Conservation (phyloP, 2,329 filamentous ascomycete species). For the Coniochaeta ligniaria region DNA sequence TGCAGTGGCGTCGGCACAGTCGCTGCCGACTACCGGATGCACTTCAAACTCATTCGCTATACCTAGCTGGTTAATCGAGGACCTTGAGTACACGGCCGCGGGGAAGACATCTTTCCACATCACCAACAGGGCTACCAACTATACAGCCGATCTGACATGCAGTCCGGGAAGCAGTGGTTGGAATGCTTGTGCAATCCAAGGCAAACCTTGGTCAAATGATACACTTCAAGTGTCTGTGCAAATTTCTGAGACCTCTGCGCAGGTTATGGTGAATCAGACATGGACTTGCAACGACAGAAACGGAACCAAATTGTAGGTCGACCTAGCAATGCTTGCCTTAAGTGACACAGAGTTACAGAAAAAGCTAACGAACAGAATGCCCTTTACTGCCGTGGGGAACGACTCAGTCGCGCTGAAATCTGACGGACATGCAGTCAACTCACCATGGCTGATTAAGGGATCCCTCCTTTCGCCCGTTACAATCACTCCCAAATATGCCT, state of each 20-base stretch:
- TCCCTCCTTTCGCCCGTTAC: slow-evolving; percentile 12
- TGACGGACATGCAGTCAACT: slow-evolving; percentile 5
- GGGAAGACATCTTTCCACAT: slow-evolving; percentile 7
- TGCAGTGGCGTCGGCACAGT: slow-evolving; percentile 6
- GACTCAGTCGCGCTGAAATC: slow-evolving; percentile 5
- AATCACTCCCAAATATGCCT: slow-evolving; percentile 14
- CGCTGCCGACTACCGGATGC: slow-evolving; percentile 6
- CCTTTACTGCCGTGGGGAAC: slow-evolving; percentile 13
- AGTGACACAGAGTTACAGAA: neutral
- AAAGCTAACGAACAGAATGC: slow-evolving; percentile 5
- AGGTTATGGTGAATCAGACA: slow-evolving; percentile 10
- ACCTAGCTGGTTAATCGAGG: slow-evolving; percentile 16
- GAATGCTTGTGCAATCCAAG: neutral
- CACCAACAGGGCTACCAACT: slow-evolving; percentile 14
- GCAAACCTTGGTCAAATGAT: slow-evolving; percentile 1
- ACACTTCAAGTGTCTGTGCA: slow-evolving; percentile 7
- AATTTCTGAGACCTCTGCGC: slow-evolving; percentile 2
- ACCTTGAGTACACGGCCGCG: slow-evolving; percentile 6
- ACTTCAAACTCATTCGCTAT: slow-evolving; percentile 15
- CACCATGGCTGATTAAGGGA: slow-evolving; percentile 13
- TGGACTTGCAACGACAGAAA: slow-evolving; percentile 16
- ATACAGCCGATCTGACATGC: slow-evolving; percentile 9
- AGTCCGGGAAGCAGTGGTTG: neutral
- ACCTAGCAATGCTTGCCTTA: neutral
- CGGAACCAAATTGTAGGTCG: slow-evolving; percentile 6